Evolutionary conservation across 495 filamentous ascomycete species (phyloP).

Genomic region (Polyplosphaeria fusca): DNA sequence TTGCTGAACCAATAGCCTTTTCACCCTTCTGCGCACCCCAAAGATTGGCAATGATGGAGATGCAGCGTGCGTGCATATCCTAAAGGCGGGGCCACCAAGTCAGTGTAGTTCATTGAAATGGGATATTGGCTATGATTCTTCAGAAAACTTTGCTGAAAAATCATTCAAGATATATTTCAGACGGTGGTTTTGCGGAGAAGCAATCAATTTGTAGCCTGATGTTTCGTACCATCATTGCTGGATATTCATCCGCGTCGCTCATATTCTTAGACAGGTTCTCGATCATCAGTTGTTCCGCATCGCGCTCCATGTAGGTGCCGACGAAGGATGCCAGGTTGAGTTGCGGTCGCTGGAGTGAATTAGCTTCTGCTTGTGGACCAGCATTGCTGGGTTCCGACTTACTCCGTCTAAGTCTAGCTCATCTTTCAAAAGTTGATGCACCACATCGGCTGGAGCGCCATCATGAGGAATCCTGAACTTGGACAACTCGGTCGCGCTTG

Average conservation of each 20-base stretch:
- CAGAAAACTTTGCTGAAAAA: too few species aligned
- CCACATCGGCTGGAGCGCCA: slow-evolving; percentile 61
- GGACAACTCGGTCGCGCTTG: slow-evolving; percentile 58
- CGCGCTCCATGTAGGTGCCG: slow-evolving; percentile 67
- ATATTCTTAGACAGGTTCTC: slow-evolving; percentile 69
- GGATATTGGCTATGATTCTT: too few species aligned
- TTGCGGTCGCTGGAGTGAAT: slow-evolving; percentile 49
- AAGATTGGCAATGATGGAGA: slow-evolving; percentile 66
- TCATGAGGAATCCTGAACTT: slow-evolving; percentile 64
- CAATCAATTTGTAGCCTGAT: too few species aligned
- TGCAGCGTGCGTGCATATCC: slow-evolving; percentile 67
- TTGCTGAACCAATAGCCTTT: slow-evolving; percentile 67
- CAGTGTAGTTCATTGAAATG: too few species aligned
- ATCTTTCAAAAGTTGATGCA: slow-evolving; percentile 68
- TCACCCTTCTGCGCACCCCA: slow-evolving; percentile 66
- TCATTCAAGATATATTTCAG: too few species aligned
- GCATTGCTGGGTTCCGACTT: background rate
- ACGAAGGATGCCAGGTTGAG: slow-evolving; percentile 67
- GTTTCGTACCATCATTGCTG: slow-evolving; percentile 71
- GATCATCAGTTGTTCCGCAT: slow-evolving; percentile 61
- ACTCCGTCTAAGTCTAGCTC: slow-evolving; percentile 70
- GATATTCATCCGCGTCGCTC: slow-evolving; percentile 72
- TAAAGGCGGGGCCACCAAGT: too few species aligned
- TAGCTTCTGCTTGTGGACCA: background rate
- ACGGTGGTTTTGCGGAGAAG: too few species aligned